Conservation (phyloP, 225 moss, liverwort and hornwort species). For the Climacium dendroides region DNA sequence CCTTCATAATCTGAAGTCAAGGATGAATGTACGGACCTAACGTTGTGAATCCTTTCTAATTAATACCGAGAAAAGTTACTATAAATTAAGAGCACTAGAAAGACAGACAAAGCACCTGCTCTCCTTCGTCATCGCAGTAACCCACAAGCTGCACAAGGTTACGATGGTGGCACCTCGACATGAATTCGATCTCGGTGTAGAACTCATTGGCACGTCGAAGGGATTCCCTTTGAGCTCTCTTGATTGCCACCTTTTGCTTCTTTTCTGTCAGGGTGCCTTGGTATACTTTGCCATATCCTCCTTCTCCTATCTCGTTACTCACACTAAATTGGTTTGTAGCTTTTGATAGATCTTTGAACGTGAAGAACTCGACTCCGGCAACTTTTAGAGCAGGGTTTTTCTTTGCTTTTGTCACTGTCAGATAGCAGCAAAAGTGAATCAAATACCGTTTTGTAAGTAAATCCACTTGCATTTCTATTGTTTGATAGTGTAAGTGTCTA, state of each 20-base stretch:
- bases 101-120: neutral
- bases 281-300: slow-evolving; percentile 6
- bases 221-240: slow-evolving; percentile 28
- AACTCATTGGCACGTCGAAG: slow-evolving; percentile 24
- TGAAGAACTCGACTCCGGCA: slow-evolving; percentile 20
- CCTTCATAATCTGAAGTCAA: neutral
- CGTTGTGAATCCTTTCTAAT: neutral
- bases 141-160: slow-evolving; percentile 32
- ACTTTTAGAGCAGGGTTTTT: slow-evolving; percentile 12
- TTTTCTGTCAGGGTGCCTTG: neutral
- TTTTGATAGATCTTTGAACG: slow-evolving; percentile 19
- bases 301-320: slow-evolving; percentile 6
- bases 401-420: neutral
- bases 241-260: slow-evolving; percentile 24
- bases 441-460: neutral
- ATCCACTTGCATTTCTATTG: neutral
- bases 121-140: slow-evolving; percentile 6
- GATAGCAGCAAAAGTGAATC: neutral
- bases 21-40: neutral
- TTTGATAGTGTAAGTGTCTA: neutral
- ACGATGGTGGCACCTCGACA: slow-evolving; percentile 43
- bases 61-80: neutral
- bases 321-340: slow-evolving; percentile 23
- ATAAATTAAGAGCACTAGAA: neutral
- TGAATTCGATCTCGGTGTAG: slow-evolving; percentile 39